Evolutionary conservation across 2,329 filamentous ascomycete species (phyloP), one percentile per base, ranked within the genome.

Genomic region (Diplodia scrobiculata): DNA sequence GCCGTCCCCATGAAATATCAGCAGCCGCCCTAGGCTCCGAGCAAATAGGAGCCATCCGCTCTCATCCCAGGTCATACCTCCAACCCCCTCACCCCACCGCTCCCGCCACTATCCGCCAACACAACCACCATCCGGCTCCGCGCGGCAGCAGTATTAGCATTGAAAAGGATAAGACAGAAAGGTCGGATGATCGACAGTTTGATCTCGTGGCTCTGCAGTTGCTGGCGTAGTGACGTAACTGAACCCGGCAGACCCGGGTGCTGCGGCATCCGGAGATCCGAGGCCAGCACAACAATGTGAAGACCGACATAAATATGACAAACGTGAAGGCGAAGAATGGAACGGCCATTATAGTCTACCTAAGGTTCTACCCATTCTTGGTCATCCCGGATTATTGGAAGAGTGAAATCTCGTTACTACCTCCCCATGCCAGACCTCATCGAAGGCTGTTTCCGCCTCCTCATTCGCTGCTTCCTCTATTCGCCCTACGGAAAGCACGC

Each of bases 391-490:
- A 11, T 1, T 36, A 10, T 36, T 36, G 7, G 34, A 36, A 36
- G 34, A 10, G 34, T 36, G 9, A 13, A 3, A 7, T 19, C n/a
- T 45, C 41, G 17, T 45, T 45, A 45, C n/a, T 17, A 6, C n/a
- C 19, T 5, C 38, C 41, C 17, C 7, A 45, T 45, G 41, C 41
- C n/a, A 19, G 48, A 29, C 27, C 25, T 17, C 14, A 6, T 41
- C 10, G 21, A 41, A n/a, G 36, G 36, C 5, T 58, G 54, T 27
- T 58, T 58, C 21, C 54, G 54, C 19, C 13, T 58, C 1, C 14
- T 58, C 19, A 58, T 58, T 21, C 54, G 54, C 32, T 58, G 54
- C 21, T 58, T 58, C 36, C 17, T 58, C 34, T 25, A 58, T 13
- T 7, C 21, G 13, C 54, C 54, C 14, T 58, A 14, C 25, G 54